phyloP scores from a whole-genome alignment of 176 grass and related monocot genomes.

The Paspalum notatum region DNA sequence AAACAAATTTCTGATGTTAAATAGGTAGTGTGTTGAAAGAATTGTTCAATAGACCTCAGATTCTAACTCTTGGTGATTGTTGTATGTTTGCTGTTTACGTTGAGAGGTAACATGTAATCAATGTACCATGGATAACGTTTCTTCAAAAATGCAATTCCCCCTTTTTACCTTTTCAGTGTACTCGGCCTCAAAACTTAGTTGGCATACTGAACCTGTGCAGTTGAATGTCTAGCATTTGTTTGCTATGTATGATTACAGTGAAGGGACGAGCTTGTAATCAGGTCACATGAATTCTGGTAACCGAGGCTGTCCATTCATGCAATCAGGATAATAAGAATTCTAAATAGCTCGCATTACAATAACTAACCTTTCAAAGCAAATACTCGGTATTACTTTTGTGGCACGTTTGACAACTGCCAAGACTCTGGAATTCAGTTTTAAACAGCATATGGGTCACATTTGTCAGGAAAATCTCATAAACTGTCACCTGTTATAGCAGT shows the following conservation, averaged over 20 bases:
- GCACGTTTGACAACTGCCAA: neutral
- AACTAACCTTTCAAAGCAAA: neutral
- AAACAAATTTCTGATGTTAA: conserved; percentile 31
- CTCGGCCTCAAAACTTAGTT: neutral
- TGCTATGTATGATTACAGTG: neutral
- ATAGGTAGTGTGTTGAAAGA: conserved; percentile 34
- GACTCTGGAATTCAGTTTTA: neutral
- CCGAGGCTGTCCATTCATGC: neutral
- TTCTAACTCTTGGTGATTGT: conserved; percentile 4
- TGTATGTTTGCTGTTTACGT: conserved; percentile 6
- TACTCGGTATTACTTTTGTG: neutral
- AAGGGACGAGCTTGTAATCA: neutral
- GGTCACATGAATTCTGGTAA: neutral
- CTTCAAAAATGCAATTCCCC: neutral
- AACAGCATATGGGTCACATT: neutral
- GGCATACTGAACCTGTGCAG: neutral
- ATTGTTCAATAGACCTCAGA: conserved; percentile 18
- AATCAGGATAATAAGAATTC: neutral
- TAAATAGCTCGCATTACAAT: neutral
- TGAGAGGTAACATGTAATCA: neutral
- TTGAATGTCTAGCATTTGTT: neutral
- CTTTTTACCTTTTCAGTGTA: neutral
- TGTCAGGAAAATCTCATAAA: neutral
- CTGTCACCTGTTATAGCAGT: neutral
- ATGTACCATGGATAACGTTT: conserved; percentile 22